phyloP scores from a whole-genome alignment of 2,329 filamentous ascomycete genomes.

The Tolypocladium album region DNA sequence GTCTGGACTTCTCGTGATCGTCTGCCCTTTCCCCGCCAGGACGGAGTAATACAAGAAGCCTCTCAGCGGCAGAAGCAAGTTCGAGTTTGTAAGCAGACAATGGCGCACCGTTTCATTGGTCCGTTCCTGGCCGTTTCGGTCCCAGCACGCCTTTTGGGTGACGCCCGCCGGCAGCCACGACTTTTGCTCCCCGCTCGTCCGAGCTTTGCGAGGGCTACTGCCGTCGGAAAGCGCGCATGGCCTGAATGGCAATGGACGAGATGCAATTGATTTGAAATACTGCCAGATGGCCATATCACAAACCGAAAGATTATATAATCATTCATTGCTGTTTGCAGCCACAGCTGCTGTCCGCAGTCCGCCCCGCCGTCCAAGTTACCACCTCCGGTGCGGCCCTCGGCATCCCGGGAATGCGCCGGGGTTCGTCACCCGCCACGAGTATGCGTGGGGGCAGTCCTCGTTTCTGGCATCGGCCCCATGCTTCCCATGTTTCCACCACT shows the following conservation, averaged over 20 bases:
- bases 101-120: constrained; percentile 2
- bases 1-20: neutral
- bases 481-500: neutral
- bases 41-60: neutral
- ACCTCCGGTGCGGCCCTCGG: neutral
- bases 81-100: constrained; percentile 1
- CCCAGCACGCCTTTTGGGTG: constrained; percentile 2
- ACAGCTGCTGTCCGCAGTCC: neutral
- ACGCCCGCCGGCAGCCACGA: neutral
- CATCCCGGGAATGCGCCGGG: neutral
- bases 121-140: neutral
- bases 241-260: neutral
- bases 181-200: neutral
- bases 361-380: neutral
- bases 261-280: neutral
- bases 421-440: neutral
- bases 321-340: neutral
- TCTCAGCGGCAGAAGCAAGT: neutral
- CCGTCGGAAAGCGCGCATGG: no score
- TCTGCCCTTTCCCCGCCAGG: neutral
- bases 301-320: neutral
- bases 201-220: neutral
- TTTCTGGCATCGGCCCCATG: neutral
- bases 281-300: neutral
- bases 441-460: neutral